These are phyloP conservation scores for Paramyrothecium sp. DNA, from an alignment of 2,329 filamentous ascomycete genomes.

Conservation along the genomic window DNA sequence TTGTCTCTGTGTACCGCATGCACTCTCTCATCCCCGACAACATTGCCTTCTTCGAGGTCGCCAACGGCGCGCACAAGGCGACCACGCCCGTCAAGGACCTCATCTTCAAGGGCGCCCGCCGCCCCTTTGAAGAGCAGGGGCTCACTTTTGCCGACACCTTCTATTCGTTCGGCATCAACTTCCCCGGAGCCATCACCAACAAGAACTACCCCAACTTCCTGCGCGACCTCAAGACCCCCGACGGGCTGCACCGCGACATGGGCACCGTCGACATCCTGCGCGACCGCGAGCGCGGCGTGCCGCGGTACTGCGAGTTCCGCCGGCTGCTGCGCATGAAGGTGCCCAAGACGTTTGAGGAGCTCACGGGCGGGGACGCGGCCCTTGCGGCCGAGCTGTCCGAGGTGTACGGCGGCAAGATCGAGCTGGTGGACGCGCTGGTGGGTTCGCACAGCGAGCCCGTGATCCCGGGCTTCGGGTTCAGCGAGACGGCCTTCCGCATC, in stretches of 20 bases:
- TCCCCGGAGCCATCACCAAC: constrained; percentile 42
- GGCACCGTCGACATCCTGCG: constrained; percentile 45
- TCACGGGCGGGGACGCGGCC: constrained; percentile 22
- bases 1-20: constrained; percentile 41
- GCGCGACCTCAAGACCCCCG: constrained; percentile 35
- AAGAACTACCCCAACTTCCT: constrained; percentile 28
- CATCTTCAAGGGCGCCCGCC: constrained; percentile 29
- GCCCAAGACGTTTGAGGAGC: constrained; percentile 30
- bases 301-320: constrained; percentile 43
- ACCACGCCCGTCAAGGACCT: constrained; percentile 28
- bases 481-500: constrained; percentile 44
- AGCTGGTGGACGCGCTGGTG: constrained; percentile 39
- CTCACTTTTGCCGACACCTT: constrained; percentile 33
- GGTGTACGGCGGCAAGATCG: constrained; percentile 37
- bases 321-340: constrained; percentile 37
- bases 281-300: constrained; percentile 46
- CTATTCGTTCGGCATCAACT: constrained; percentile 47
- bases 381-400: constrained; percentile 31
- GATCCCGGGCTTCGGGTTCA: constrained; percentile 43
- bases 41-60: constrained; percentile 21
- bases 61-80: constrained; percentile 15
- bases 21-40: constrained; percentile 36
- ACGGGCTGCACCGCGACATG: constrained; percentile 38
- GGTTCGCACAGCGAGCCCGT: constrained; percentile 40
- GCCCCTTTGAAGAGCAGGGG: constrained; percentile 28